Percentiles rank a stretch among this genome's conserved stretches.
phyloP scores from a whole-genome alignment of 768 basidiomycete species.

The Dioszegia aurantiaca region DNA sequence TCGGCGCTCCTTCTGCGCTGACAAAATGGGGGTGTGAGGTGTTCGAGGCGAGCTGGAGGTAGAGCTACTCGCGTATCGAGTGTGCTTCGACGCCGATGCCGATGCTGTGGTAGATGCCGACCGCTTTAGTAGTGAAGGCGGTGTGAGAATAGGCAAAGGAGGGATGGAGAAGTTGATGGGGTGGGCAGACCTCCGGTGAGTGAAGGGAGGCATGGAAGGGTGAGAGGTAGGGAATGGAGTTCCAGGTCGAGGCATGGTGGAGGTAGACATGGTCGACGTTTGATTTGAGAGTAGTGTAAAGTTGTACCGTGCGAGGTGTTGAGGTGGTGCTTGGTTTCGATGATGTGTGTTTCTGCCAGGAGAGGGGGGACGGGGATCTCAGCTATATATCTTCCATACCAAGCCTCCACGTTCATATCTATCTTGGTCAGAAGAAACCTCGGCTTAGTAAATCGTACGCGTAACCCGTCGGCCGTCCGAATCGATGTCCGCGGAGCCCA shows the following conservation, averaged over 20 bases:
- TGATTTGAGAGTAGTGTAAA: neutral
- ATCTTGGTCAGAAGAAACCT: slow-evolving; percentile 3
- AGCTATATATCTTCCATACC: slow-evolving; percentile 1
- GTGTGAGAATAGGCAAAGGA: slow-evolving; percentile 25
- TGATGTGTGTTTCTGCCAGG: too few relatives aligned
- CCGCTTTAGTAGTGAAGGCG: slow-evolving; percentile 35
- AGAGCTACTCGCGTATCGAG: neutral
- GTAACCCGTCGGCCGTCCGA: neutral
- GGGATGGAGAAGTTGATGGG: slow-evolving; percentile 35
- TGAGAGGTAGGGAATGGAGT: slow-evolving; percentile 34
- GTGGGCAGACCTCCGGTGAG: neutral
- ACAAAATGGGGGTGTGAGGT: slow-evolving; percentile 4
- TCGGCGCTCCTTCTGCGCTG: neutral
- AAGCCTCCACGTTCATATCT: neutral
- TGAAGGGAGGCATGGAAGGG: slow-evolving; percentile 18
- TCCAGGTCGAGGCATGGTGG: slow-evolving; percentile 18
- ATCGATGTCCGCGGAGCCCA: too few relatives aligned
- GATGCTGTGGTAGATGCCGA: slow-evolving; percentile 18
- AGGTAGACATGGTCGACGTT: slow-evolving; percentile 14
- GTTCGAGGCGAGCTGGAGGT: neutral
- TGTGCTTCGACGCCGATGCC: neutral
- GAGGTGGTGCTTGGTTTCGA: too few relatives aligned
- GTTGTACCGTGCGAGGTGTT: too few relatives aligned
- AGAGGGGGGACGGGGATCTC: neutral
- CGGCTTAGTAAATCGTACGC: neutral